A percentile compares a stretch with the other conserved stretches of the same genome.
phyloP scores from a whole-genome alignment of 2,329 filamentous ascomycete species.

The Claviceps arundinis region DNA sequence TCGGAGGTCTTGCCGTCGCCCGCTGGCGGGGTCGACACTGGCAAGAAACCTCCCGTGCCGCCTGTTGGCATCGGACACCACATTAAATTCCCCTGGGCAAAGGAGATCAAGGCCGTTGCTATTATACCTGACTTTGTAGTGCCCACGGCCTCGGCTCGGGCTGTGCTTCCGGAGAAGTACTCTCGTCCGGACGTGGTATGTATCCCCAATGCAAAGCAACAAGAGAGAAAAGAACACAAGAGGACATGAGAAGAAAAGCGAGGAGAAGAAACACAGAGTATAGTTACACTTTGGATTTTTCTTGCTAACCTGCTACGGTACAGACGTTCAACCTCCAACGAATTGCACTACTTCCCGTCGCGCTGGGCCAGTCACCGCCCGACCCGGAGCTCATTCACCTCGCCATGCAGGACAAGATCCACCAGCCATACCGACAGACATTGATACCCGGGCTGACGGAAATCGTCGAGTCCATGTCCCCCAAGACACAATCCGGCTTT shows the following conservation, averaged over 20 bases:
- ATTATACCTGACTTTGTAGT: slow-evolving; percentile 96
- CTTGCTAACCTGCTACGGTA: not conserved
- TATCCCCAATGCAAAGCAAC: slow-evolving; percentile 8
- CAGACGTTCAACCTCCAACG: slow-evolving; percentile 86
- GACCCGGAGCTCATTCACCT: slow-evolving; percentile 90
- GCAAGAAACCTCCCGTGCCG: slow-evolving; percentile 74
- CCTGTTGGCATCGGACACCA: slow-evolving; percentile 88
- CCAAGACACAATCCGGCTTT: slow-evolving; percentile 72
- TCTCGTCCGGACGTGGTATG: slow-evolving; percentile 68
- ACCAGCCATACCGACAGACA: slow-evolving; percentile 87
- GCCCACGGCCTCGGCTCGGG: slow-evolving; percentile 79
- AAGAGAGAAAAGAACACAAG: not conserved
- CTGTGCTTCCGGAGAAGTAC: slow-evolving; percentile 71
- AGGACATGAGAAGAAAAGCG: not conserved
- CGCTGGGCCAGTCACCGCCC: slow-evolving; percentile 77
- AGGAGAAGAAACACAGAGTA: not conserved
- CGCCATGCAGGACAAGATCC: slow-evolving; percentile 97
- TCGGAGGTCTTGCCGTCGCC: slow-evolving; percentile 86
- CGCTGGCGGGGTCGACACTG: slow-evolving; percentile 83
- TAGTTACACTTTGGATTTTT: not conserved
- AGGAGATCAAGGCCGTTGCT: slow-evolving; percentile 90
- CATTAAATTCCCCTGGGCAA: slow-evolving; percentile 87
- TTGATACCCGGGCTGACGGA: slow-evolving; percentile 86
- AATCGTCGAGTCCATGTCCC: slow-evolving; percentile 84
- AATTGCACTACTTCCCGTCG: slow-evolving; percentile 79